Base-by-base conservation (phyloP, 352 stramenopile species). In the Globisporangium cylindrosporum region DNA sequence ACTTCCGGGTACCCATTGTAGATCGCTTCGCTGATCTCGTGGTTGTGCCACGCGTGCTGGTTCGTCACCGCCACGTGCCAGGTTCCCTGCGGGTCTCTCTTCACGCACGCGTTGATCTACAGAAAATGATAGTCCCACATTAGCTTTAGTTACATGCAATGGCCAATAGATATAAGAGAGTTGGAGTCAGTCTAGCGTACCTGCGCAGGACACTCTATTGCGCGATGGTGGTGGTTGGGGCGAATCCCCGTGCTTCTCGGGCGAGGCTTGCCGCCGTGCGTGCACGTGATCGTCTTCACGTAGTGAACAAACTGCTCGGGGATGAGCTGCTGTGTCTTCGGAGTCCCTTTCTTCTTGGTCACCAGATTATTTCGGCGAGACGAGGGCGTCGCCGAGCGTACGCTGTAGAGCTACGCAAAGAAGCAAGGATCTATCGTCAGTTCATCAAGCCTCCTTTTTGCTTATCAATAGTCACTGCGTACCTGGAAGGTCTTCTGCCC, bases 101-200 rank as follows among this genome's bases (percentile, higher is more conserved):
- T 72, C 29, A 81, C 75, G 57, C 75, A 81, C 29, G 75, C 75
- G 59, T 81, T 81, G 61, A 81, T 79, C 72, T 79, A 46, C 6
- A 27, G 7, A 53, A 15, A n/a, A 49, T 15, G 27, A 62, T 1
- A 24, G 3, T 10, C 34, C 3, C 62, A 53, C 27, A 18, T 2
- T 20, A 51, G 41, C 53, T 25, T 20, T 32, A 32, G 29, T 32
- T 34, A 18, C 12, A 48, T 20, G 18, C 4, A 48, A 20, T 46
- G 4, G 15, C 9, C 25, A 20, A 41, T 8, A 32, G 29, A 32
- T 32, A 32, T 32, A 32, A 32, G 29, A 32, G 29, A 32, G 29
- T 32, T 32, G 29, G 29, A 32, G 29, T 10, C 54, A 59, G 18
- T 3, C 25, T 24, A 43, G 25, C 64, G 8, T 51, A 79, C 73